Percentiles rank a stretch among this genome's conserved stretches.
Evolutionary conservation across 2,329 filamentous ascomycete species (phyloP).

Genomic region (Scedosporium aurantiacum): DNA sequence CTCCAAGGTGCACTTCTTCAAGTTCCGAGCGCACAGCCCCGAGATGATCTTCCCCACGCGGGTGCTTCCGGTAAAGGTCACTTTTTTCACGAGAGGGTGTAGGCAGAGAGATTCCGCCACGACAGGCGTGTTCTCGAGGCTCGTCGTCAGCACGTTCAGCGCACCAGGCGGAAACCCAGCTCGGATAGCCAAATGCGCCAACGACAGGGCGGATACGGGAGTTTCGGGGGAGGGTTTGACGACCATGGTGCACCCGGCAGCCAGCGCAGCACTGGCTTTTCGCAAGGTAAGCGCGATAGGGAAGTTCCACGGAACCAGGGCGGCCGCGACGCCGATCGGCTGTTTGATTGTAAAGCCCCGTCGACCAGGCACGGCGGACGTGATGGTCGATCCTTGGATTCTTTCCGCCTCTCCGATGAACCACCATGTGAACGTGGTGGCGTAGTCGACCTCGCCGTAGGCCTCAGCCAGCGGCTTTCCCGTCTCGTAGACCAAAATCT

Average conservation of each 20-base stretch:
- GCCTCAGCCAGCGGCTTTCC: constrained; percentile 47
- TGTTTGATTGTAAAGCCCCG: constrained; percentile 55
- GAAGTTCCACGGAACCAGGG: constrained; percentile 45
- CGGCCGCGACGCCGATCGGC: constrained; percentile 23
- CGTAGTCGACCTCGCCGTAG: constrained; percentile 44
- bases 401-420: constrained; percentile 40
- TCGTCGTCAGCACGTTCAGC: constrained; percentile 21
- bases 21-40: constrained; percentile 43
- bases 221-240: constrained; percentile 58
- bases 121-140: not conserved
- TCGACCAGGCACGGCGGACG: constrained; percentile 48
- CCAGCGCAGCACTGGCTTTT: constrained; percentile 44
- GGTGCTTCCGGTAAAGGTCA: constrained; percentile 61
- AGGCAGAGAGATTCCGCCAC: constrained; percentile 14
- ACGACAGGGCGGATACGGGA: constrained; percentile 31
- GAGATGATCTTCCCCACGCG: constrained; percentile 52
- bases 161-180: constrained; percentile 58
- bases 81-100: constrained; percentile 31
- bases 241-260: constrained; percentile 68
- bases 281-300: constrained; percentile 38
- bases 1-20: constrained; percentile 60
- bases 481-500: constrained; percentile 34
- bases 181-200: constrained; percentile 51
- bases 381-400: constrained; percentile 47
- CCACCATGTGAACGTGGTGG: constrained; percentile 42